Evolutionary conservation across 2,329 filamentous ascomycete species (phyloP), one percentile per base, ranked within the genome.

Genomic region (Amauroascus verrucosus): DNA sequence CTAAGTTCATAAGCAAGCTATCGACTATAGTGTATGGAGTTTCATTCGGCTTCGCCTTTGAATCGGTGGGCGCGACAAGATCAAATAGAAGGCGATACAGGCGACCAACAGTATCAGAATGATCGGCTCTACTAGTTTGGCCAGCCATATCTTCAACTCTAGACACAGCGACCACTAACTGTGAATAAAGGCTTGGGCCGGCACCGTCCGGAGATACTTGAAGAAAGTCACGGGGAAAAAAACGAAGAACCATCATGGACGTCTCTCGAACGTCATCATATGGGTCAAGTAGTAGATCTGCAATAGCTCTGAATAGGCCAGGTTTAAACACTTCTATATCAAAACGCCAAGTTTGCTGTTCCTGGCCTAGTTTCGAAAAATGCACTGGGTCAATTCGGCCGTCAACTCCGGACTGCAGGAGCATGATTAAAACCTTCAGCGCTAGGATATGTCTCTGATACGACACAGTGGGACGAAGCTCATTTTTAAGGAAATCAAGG

Each of bases 381-480:
- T 64, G 58, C 1, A 63, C 54, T 6, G 61, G 53, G 2, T 68
- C 64, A 16, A 78, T 66, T 5, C 65, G 64, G 7, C 73, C 63
- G 57, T 85, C 84, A n/a, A 85, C 72, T 26, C 85, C 85, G 40
- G 85, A 81, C 55, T 79, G 79, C 5, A 89, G 68, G n/a, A 91
- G 72, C 50, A 84, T 76, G 0, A 73, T 74, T 26, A 91, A 69
- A 0, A 85, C 82, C 62, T 84, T 88, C 4, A 97, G 68, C 1
- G 88, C 82, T 1, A 86, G 86, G 45, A 90, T 86, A 60, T 95
- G 91, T 6, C 89, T 81, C 65, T 95, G 90, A 64, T 97, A 98
- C 9, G 90, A 93, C 14, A 87, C 82, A 0, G 85, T 90, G 1
- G 89, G 83, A 2, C 81, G 78, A 20, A 98, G 72, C 61, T 97